Percentiles rank a stretch among this genome's conserved stretches.
Evolutionary conservation across 345 rosid genomes (phyloP).

Genomic region (Salix purpurea): DNA sequence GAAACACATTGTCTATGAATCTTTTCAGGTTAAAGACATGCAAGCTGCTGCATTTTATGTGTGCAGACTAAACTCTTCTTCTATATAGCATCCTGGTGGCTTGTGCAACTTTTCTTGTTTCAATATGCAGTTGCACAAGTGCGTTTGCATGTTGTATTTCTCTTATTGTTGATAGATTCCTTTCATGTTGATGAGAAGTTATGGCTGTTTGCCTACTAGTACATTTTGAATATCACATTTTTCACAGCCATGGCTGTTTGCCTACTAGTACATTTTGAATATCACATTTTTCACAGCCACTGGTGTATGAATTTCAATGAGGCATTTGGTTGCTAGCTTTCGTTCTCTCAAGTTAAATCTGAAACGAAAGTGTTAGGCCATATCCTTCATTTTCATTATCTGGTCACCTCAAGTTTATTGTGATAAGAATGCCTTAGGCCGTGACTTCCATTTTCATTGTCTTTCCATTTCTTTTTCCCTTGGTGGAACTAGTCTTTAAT

Average conservation of each 20-base stretch:
- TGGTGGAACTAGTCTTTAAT: background rate
- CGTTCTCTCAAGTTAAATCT: background rate
- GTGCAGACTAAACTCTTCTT: background rate
- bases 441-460: too few relatives aligned
- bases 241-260: background rate
- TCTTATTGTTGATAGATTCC: background rate
- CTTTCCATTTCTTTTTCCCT: background rate
- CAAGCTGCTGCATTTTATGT: too few relatives aligned
- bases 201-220: background rate
- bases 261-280: background rate
- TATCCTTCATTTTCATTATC: background rate
- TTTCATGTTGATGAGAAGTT: background rate
- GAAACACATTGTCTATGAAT: too few relatives aligned
- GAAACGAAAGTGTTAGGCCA: background rate
- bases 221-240: background rate
- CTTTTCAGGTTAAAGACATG: too few relatives aligned
- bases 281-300: too few relatives aligned
- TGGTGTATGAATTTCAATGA: background rate
- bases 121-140: background rate
- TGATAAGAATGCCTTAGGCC: too few relatives aligned
- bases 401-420: background rate
- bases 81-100: background rate
- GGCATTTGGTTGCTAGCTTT: background rate
- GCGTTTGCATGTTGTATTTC: background rate
- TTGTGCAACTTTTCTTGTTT: background rate